phyloP scores from a whole-genome alignment of 331 rosid species.

The Malus hybrid region DNA sequence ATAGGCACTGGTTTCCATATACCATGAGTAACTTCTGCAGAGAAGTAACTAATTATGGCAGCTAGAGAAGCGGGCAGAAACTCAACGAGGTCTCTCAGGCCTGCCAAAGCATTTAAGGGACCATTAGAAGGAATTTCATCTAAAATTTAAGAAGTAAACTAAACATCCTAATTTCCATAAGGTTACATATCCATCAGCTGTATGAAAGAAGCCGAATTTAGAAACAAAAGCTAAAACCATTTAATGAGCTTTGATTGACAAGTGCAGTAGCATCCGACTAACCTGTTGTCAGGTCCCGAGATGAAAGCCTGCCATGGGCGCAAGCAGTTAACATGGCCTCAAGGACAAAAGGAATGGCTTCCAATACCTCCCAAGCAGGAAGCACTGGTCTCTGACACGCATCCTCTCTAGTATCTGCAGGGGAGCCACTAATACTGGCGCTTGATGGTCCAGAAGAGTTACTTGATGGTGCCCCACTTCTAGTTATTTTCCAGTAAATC shows the following conservation, averaged over 20 bases:
- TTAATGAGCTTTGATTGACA: background rate
- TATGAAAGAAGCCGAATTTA: background rate
- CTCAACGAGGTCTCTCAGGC: slow-evolving; percentile 70
- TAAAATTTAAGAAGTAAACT: background rate
- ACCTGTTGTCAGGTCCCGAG: slow-evolving; percentile 82
- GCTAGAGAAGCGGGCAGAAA: slow-evolving; percentile 79
- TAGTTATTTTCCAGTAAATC: slow-evolving; percentile 59
- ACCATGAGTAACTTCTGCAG: slow-evolving; percentile 77
- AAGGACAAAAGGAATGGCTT: slow-evolving; percentile 70
- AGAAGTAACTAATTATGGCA: slow-evolving; percentile 62
- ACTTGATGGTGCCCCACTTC: slow-evolving; percentile 33
- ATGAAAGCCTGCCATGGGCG: slow-evolving; percentile 69
- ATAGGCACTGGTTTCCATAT: slow-evolving; percentile 74
- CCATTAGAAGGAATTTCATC: slow-evolving; percentile 12
- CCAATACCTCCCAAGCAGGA: slow-evolving; percentile 76
- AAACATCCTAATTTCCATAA: background rate
- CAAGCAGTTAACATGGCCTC: slow-evolving; percentile 74
- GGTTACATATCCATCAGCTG: background rate
- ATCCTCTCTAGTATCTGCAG: slow-evolving; percentile 41
- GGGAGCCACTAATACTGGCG: slow-evolving; percentile 29
- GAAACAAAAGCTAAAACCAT: background rate
- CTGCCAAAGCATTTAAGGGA: slow-evolving; percentile 42
- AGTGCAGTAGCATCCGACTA: slow-evolving; percentile 10
- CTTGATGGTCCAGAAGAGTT: slow-evolving; percentile 33
- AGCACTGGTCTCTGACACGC: slow-evolving; percentile 48